phyloP scores from a whole-genome alignment of 78 protist genomes.

The Dictyostelium purpureum region DNA sequence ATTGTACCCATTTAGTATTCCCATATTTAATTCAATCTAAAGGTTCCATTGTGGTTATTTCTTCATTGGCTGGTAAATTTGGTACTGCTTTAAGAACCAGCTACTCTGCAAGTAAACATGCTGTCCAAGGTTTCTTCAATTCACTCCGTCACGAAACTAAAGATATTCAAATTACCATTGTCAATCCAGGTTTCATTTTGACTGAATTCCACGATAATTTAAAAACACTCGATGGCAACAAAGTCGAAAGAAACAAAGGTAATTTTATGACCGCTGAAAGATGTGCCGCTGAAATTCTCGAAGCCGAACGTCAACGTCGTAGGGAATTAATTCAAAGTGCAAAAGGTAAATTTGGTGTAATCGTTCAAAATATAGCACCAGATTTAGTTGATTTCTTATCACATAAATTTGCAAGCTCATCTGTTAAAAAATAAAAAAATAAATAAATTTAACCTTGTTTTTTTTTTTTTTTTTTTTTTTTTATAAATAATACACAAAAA shows the following conservation, averaged over 20 bases:
- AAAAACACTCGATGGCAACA: slow-evolving; percentile 26
- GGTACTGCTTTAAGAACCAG: slow-evolving; percentile 78
- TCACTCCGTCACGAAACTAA: slow-evolving; percentile 48
- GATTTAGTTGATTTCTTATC: slow-evolving; percentile 42
- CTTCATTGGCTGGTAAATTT: slow-evolving; percentile 78
- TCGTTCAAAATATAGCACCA: slow-evolving; percentile 33
- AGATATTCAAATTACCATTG: slow-evolving; percentile 34
- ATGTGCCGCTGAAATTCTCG: slow-evolving; percentile 30
- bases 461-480: too few relatives aligned
- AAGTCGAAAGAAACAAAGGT: slow-evolving; percentile 30
- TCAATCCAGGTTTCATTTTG: slow-evolving; percentile 72
- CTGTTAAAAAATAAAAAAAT: slow-evolving; percentile 37
- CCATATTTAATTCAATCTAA: slow-evolving; percentile 44
- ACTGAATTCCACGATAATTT: slow-evolving; percentile 48
- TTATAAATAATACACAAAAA: background rate
- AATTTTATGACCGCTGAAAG: slow-evolving; percentile 46
- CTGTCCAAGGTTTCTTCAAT: slow-evolving; percentile 85
- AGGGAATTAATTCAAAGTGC: slow-evolving; percentile 36
- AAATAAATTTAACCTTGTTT: background rate
- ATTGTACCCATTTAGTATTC: slow-evolving; percentile 70
- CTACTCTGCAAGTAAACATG: slow-evolving; percentile 83
- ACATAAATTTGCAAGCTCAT: slow-evolving; percentile 1
- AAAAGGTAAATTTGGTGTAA: slow-evolving; percentile 56
- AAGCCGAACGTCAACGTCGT: slow-evolving; percentile 18
- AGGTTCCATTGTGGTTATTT: slow-evolving; percentile 58